Evolutionary conservation across 2,329 filamentous ascomycete species (phyloP).

Genomic region (Alternaria incomplexa): DNA sequence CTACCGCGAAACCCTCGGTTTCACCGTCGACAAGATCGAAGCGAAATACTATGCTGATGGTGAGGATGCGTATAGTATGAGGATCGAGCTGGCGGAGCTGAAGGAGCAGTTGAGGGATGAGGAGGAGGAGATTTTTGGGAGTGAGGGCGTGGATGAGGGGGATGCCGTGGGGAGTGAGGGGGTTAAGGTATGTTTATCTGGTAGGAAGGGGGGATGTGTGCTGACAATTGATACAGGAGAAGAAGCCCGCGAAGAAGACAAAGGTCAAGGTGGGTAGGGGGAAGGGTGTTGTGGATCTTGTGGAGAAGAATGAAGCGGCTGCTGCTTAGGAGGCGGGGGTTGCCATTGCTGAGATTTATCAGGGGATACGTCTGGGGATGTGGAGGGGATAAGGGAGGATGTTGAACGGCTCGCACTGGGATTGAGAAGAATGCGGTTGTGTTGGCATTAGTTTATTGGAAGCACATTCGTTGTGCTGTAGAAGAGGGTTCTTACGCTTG

Average conservation of each 20-base stretch:
- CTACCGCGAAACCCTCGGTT: constrained; percentile 71
- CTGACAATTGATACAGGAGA: constrained; percentile 16
- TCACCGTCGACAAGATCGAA: constrained; percentile 62
- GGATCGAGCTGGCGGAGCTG: constrained; percentile 73
- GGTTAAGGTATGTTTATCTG: too few species aligned
- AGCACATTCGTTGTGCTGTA: background rate
- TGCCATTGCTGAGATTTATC: background rate
- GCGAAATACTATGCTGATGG: constrained; percentile 95
- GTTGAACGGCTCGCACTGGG: too few species aligned
- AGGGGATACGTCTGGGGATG: background rate
- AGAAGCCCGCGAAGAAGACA: constrained; percentile 50
- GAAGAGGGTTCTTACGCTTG: background rate
- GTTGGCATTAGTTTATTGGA: background rate
- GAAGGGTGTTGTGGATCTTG: constrained; percentile 79
- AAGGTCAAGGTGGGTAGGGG: constrained; percentile 82
- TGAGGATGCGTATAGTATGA: constrained; percentile 95
- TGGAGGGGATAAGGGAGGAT: background rate
- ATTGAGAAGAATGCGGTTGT: background rate
- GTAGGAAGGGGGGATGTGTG: too few species aligned
- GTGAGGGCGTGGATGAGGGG: constrained; percentile 39
- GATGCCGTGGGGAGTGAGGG: constrained; percentile 47
- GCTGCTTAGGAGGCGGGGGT: constrained; percentile 6
- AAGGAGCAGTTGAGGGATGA: constrained; percentile 59
- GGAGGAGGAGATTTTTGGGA: constrained; percentile 43
- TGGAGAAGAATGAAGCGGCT: constrained; percentile 69